phyloP scores from a whole-genome alignment of 78 protist genomes.

The Anaeramoeba flamelloides region DNA sequence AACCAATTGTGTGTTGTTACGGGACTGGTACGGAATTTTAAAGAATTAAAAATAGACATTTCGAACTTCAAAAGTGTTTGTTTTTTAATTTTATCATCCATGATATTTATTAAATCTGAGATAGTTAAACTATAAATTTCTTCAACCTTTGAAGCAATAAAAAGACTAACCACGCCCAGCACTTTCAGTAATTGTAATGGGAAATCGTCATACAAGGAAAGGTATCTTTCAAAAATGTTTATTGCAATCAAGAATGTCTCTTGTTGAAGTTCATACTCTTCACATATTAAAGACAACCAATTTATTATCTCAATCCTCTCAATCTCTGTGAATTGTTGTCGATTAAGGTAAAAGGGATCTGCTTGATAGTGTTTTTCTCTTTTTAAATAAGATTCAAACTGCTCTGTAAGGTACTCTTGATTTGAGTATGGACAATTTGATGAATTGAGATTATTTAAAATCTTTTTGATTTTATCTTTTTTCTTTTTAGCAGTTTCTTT shows the following conservation, averaged over 20 bases:
- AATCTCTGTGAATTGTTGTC: neutral
- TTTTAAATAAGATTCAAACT: too few species aligned
- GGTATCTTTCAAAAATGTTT: neutral
- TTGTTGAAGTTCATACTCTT: neutral
- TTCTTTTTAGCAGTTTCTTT: too few species aligned
- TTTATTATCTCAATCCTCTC: neutral
- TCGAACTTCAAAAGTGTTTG: neutral
- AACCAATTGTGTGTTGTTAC: neutral
- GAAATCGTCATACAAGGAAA: neutral
- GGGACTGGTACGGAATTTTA: neutral
- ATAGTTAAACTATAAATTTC: neutral
- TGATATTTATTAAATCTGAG: neutral
- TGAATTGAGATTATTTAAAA: too few species aligned
- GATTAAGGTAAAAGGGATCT: neutral
- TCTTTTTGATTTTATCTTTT: too few species aligned
- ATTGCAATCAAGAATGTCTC: neutral
- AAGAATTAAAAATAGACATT: neutral
- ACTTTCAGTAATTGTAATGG: neutral
- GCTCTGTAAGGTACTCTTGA: too few species aligned
- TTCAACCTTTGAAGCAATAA: neutral
- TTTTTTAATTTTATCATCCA: neutral
- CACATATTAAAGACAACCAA: neutral
- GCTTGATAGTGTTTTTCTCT: neutral
- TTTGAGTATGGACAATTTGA: too few species aligned
- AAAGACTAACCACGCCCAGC: neutral